A percentile compares a stretch with the other conserved stretches of the same genome.
phyloP scores from a whole-genome alignment of 2,329 filamentous ascomycete genomes.

The Plectosphaerella plurivora region DNA sequence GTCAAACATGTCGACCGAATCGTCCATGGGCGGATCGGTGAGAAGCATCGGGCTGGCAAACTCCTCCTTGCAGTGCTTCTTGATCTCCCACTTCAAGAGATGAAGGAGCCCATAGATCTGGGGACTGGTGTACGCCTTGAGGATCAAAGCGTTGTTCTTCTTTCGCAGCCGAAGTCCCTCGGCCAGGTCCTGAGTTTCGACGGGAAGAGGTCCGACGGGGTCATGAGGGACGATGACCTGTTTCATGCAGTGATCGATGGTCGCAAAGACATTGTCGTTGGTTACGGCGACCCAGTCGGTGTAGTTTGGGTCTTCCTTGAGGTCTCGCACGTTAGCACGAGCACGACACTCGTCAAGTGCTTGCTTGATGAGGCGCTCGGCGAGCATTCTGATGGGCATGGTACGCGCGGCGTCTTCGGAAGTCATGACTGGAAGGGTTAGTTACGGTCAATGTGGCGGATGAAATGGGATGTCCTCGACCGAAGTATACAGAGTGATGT shows the following conservation, averaged over 20 bases:
- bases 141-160: neutral
- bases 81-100: neutral
- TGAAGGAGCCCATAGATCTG: neutral
- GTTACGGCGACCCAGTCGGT: neutral
- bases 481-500: too few relatives aligned
- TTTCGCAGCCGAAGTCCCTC: neutral
- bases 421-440: too few relatives aligned
- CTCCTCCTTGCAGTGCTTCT: neutral
- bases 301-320: neutral
- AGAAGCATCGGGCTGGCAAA: neutral
- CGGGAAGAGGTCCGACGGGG: neutral
- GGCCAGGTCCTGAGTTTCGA: neutral
- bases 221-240: neutral
- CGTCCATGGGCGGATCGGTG: neutral
- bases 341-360: neutral
- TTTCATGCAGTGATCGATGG: neutral
- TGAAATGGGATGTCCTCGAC: too few relatives aligned
- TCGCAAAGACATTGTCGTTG: neutral
- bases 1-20: neutral
- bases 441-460: too few relatives aligned
- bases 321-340: neutral
- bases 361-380: neutral
- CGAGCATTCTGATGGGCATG: neutral
- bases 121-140: neutral
- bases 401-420: neutral